phyloP scores from a whole-genome alignment of 306 rosid genomes.

The Corylus americana region DNA sequence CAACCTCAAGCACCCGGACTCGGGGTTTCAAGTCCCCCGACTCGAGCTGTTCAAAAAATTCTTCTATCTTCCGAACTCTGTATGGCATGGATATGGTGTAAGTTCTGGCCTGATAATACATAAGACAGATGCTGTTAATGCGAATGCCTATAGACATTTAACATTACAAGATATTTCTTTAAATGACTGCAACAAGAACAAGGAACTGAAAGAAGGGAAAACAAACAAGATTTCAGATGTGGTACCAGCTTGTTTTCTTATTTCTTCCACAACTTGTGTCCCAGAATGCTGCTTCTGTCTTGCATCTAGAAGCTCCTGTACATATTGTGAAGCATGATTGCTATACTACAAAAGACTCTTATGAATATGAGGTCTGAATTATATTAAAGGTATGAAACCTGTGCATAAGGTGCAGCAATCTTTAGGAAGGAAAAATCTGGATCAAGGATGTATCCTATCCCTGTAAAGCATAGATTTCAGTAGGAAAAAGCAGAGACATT shows the following conservation, averaged over 20 bases:
- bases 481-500: slow-evolving; percentile 6
- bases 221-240: slow-evolving; percentile 20
- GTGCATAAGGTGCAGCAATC: slow-evolving; percentile 96
- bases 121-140: neutral
- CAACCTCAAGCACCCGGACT: slow-evolving; percentile 93
- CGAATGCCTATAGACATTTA: neutral
- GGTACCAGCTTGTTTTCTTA: slow-evolving; percentile 87
- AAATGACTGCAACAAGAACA: neutral
- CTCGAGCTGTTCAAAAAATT: slow-evolving; percentile 80
- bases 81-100: slow-evolving; percentile 92
- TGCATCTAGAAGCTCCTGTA: slow-evolving; percentile 80
- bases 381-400: slow-evolving; percentile 44
- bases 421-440: slow-evolving; percentile 85
- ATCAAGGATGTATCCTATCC: slow-evolving; percentile 83
- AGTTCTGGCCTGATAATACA: slow-evolving; percentile 65
- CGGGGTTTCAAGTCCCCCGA: slow-evolving; percentile 85
- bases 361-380: slow-evolving; percentile 1
- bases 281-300: slow-evolving; percentile 63
- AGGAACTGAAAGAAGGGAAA: slow-evolving; percentile 13
- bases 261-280: slow-evolving; percentile 67
- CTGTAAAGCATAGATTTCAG: slow-evolving; percentile 36
- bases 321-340: slow-evolving; percentile 15
- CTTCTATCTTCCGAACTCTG: slow-evolving; percentile 88
- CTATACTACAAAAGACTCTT: neutral
- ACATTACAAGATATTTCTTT: neutral